phyloP scores from a whole-genome alignment of 495 filamentous ascomycete genomes.

The Tuber calosporum region DNA sequence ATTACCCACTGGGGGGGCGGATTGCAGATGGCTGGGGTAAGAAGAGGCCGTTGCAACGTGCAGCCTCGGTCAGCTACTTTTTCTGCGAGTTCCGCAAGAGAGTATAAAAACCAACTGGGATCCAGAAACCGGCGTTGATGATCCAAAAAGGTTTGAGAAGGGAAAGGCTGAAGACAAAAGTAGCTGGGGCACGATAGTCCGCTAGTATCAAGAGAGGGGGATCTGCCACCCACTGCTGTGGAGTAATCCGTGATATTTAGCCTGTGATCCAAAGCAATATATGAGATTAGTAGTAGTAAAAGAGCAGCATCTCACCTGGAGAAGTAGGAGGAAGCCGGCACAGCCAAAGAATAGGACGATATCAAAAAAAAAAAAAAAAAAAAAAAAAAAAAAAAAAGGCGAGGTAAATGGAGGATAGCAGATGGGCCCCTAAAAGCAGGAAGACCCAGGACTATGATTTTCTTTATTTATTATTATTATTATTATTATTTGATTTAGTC shows the following conservation, averaged over 20 bases:
- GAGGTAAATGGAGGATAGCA: not conserved
- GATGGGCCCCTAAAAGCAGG: not conserved
- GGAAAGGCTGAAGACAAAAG: not conserved
- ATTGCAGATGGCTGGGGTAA: slow-evolving; percentile 11
- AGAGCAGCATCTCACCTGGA: not conserved
- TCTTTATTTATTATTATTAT: not conserved
- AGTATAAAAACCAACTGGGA: slow-evolving; percentile 17
- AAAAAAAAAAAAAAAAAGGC: too few relatives aligned
- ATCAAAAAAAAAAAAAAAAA: too few relatives aligned
- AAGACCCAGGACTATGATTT: not conserved
- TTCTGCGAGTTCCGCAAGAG: slow-evolving; percentile 8
- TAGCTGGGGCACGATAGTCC: not conserved
- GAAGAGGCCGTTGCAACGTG: slow-evolving; percentile 22
- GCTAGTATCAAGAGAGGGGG: not conserved
- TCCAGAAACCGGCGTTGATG: slow-evolving; percentile 16
- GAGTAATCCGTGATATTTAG: not conserved
- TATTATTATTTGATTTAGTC: not conserved
- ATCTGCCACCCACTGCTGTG: not conserved
- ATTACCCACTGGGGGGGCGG: slow-evolving; percentile 23
- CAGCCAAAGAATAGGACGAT: not conserved
- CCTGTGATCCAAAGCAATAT: not conserved
- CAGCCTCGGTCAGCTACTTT: not conserved
- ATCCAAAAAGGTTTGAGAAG: slow-evolving; percentile 10
- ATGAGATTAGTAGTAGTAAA: not conserved
- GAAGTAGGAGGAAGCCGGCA: not conserved